Base-by-base conservation (phyloP, 2,329 filamentous ascomycete genomes). In the Plenodomus tracheiphilus region DNA sequence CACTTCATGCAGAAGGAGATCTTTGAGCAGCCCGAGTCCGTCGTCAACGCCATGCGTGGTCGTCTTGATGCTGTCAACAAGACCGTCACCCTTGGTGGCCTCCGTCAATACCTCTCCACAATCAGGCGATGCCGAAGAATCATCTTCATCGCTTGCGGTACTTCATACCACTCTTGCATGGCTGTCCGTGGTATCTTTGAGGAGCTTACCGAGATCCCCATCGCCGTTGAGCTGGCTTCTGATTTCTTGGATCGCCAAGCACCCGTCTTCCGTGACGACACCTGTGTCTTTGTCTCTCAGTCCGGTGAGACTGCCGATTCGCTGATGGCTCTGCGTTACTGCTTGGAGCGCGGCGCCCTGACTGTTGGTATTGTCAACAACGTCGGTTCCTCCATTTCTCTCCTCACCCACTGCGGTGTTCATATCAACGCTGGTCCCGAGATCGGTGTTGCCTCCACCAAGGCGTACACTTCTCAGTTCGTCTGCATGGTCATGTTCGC, bases 1-100 rank as follows among this genome's bases (percentile, higher is more conserved):
- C 94, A 99, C 81, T 99, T 97, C 83, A 99, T 99, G 94, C 94
- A 99, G 76, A 99, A 99, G 85, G 94, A 99, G 77, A 99, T 99
- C 70, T 99, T 99, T 75, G 94, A 99, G 83, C 94, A 99, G 81
- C 94, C 94, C 70, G 94, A 99, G 79, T 99, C 94, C 13, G 91
- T 99, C 54, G 87, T 99, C 80, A 99, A 99, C 84, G 97, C 94
- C 62, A 99, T 99, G 94, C 91, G 94, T 85, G 94, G 94, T 78
- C 94, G 94, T 79, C 81, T 99, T 66, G 94, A 99, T 75, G 82
- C 88, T 52, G 87, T 85, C 66, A 96, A 97, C 82, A 96, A 95
- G 83, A 89, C 85, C 49, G 92, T 99, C 65, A 97, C 93, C 9
- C 86, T 99, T 20, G 94, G 94, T 81, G 94, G 94, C 62, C 85